These are phyloP conservation scores for Fusarium redolens DNA, from an alignment of 2,329 filamentous ascomycete species.

Conservation along the genomic window DNA sequence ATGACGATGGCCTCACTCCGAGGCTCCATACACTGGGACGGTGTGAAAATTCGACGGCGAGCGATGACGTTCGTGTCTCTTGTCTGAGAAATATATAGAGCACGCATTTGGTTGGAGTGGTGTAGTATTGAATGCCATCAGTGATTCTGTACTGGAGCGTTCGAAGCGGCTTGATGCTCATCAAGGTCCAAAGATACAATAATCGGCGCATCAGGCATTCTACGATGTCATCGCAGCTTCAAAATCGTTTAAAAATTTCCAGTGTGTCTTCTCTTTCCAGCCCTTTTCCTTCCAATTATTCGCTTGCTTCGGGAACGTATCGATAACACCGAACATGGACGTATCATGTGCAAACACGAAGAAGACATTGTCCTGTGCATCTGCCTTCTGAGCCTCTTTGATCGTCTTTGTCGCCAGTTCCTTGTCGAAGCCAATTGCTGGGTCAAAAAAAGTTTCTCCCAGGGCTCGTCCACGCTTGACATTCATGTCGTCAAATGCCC, in stretches of 20 bases:
- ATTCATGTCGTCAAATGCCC: background rate
- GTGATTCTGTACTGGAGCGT: too few species aligned
- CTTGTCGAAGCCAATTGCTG: background rate
- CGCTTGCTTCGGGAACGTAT: background rate
- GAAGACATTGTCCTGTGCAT: slow-evolving; percentile 16
- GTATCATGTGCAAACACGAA: slow-evolving; percentile 10
- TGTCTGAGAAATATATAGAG: too few species aligned
- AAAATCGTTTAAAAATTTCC: slow-evolving; percentile 18
- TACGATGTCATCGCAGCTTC: background rate
- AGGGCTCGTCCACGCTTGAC: background rate
- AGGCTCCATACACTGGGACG: background rate
- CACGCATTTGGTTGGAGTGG: too few species aligned
- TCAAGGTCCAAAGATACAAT: too few species aligned
- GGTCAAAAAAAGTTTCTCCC: slow-evolving; percentile 9
- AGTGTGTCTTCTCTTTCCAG: slow-evolving; percentile 7
- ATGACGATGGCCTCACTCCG: background rate
- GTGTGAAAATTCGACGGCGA: fast-evolving
- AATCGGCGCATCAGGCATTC: too few species aligned
- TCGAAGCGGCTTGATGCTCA: too few species aligned
- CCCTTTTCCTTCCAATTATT: slow-evolving; percentile 19
- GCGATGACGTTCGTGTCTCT: background rate
- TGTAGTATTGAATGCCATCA: background rate
- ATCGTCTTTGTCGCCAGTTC: slow-evolving; percentile 2
- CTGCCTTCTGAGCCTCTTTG: slow-evolving; percentile 3
- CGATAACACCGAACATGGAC: background rate